These are phyloP conservation scores for Venturia carpophila DNA, from an alignment of 2,329 filamentous ascomycete genomes.

Conservation along the genomic window DNA sequence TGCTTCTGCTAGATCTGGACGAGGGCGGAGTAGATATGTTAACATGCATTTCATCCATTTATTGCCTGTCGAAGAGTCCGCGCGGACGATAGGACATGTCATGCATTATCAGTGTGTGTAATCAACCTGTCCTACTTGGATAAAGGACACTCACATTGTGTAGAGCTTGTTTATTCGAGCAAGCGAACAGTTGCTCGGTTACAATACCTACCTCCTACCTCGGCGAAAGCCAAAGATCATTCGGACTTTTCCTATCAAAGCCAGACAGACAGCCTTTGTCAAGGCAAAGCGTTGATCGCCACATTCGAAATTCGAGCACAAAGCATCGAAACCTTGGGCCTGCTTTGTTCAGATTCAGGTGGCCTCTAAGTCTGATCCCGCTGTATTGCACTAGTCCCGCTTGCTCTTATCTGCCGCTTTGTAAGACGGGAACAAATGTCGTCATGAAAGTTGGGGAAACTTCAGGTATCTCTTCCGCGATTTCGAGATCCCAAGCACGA, in stretches of 20 bases:
- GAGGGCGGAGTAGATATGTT: no score
- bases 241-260: no score
- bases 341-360: no score
- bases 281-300: no score
- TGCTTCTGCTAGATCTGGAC: background rate
- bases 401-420: background rate
- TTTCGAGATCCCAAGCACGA: background rate
- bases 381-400: background rate
- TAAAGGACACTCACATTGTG: background rate
- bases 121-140: background rate
- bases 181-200: background rate
- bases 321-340: background rate
- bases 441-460: background rate
- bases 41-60: background rate
- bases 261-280: no score
- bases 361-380: background rate
- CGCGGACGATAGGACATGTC: background rate
- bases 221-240: background rate
- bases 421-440: background rate
- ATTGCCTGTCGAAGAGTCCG: no score
- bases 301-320: background rate
- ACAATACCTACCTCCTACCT: background rate
- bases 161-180: background rate
- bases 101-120: background rate
- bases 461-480: background rate